Conservation (phyloP, 2,329 filamentous ascomycete genomes). For the Trichoderma sp. region DNA sequence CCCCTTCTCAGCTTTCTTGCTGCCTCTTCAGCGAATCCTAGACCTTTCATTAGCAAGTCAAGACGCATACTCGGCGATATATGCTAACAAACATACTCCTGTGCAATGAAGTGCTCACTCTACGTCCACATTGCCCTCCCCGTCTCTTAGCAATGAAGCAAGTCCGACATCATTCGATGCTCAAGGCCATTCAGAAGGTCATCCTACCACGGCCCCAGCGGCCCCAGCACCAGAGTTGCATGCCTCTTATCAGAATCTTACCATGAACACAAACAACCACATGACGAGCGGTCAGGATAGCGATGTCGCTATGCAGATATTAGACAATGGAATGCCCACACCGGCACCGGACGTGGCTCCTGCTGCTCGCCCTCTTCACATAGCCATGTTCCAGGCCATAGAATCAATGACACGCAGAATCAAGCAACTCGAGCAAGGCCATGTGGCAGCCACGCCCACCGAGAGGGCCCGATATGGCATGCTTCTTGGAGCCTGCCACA, state of each 20-base stretch:
- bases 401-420: neutral
- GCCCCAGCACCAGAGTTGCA: neutral
- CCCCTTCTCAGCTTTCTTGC: neutral
- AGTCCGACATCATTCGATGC: conserved; percentile 45
- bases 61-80: neutral
- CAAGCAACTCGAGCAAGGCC: conserved; percentile 17
- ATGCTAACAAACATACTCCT: neutral
- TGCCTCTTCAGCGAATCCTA: too few relatives aligned
- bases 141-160: conserved; percentile 63
- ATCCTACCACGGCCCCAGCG: neutral
- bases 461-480: conserved; percentile 56
- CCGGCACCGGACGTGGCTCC: neutral
- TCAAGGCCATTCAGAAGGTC: neutral
- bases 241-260: neutral
- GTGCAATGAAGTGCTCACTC: conserved; percentile 30
- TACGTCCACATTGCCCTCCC: conserved; percentile 58
- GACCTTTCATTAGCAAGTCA: neutral
- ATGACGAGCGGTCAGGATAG: neutral
- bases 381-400: neutral
- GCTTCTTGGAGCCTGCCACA: conserved; percentile 57
- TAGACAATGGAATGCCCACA: neutral
- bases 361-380: neutral
- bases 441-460: neutral
- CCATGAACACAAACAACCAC: neutral
- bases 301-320: neutral